phyloP scores from a whole-genome alignment of 2,329 filamentous ascomycete species.

The Ilyonectria sp. region DNA sequence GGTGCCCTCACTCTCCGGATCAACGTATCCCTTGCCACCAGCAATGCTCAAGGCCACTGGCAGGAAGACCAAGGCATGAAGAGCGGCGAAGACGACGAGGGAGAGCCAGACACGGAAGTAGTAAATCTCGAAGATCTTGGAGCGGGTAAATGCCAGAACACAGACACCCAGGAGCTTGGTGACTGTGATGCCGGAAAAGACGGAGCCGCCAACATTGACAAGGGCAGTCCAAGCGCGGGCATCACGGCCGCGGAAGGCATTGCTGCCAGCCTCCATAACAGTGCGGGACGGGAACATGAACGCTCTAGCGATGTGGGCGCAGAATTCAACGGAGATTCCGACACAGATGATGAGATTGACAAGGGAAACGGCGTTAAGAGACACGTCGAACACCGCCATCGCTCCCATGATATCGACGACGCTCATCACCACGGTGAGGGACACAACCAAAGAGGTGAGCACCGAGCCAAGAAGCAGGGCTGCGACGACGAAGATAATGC shows the following conservation, averaged over 20 bases:
- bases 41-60: constrained; percentile 90
- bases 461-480: constrained; percentile 87
- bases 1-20: constrained; percentile 89
- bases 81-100: constrained; percentile 88
- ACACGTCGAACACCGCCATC: constrained; percentile 91
- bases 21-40: constrained; percentile 89
- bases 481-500: constrained; percentile 87
- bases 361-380: constrained; percentile 93
- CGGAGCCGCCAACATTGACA: constrained; percentile 93
- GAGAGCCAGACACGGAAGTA: constrained; percentile 98
- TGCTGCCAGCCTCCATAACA: constrained; percentile 83
- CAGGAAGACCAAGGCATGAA: constrained; percentile 91
- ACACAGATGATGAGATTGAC: constrained; percentile 98
- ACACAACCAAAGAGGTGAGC: constrained; percentile 85
- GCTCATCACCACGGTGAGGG: constrained; percentile 91
- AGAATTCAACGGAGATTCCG: constrained; percentile 97
- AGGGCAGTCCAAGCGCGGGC: constrained; percentile 93
- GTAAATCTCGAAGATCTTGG: constrained; percentile 99
- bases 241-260: constrained; percentile 84
- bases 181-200: constrained; percentile 96
- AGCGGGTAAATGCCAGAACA: constrained; percentile 93
- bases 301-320: constrained; percentile 94
- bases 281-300: constrained; percentile 92
- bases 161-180: constrained; percentile 94
- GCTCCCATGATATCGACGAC: constrained; percentile 94